Conservation (phyloP, 495 filamentous ascomycete species). For the Recurvomyces mirabilis region DNA sequence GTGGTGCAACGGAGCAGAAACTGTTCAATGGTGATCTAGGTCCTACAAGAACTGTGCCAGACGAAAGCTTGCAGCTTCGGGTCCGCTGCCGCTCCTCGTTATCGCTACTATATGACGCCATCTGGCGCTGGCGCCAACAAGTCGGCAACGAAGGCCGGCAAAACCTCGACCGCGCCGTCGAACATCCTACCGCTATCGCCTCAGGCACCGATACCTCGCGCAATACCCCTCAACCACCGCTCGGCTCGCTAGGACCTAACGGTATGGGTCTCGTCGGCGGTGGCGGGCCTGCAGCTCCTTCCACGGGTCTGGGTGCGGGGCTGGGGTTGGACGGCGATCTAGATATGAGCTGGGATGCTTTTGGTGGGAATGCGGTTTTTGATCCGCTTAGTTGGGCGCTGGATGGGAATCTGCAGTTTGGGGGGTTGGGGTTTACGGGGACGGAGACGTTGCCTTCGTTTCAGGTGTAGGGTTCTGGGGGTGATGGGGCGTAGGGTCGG, state of each 20-base stretch:
- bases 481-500: no score
- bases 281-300: background rate
- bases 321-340: constrained; percentile 22
- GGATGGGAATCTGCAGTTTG: constrained; percentile 68
- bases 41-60: constrained; percentile 24
- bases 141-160: constrained; percentile 14
- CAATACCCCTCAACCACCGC: constrained; percentile 14
- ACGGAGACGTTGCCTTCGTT: constrained; percentile 1
- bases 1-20: constrained; percentile 41
- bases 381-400: constrained; percentile 87
- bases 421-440: constrained; percentile 11
- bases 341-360: constrained; percentile 39
- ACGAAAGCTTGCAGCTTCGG: constrained; percentile 71
- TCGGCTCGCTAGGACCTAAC: background rate
- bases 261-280: background rate
- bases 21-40: constrained; percentile 16
- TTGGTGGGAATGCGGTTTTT: constrained; percentile 54
- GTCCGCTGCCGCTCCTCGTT: constrained; percentile 86
- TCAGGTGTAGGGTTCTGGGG: background rate
- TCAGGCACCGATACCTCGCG: constrained; percentile 10
- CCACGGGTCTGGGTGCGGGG: background rate
- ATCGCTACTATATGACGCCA: constrained; percentile 83
- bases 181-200: constrained; percentile 14
- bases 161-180: constrained; percentile 14
- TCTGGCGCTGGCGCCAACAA: constrained; percentile 70